A percentile compares a stretch with the other conserved stretches of the same genome.
Conservation (phyloP, 306 rosid genomes). For the Rosa chinensis region DNA sequence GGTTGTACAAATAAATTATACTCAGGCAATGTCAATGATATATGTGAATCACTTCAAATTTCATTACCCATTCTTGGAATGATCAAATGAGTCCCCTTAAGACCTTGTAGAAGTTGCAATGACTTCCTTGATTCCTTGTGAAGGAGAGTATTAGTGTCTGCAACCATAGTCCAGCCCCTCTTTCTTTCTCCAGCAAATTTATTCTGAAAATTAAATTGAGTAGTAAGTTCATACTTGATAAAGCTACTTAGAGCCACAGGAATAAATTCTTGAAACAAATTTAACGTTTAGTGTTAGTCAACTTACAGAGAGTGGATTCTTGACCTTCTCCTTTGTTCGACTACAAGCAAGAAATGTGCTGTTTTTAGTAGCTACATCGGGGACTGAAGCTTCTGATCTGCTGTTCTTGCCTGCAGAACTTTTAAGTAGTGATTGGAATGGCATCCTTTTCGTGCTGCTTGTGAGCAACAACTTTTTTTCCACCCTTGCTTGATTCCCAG, state of each 20-base stretch:
- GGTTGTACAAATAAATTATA: neutral
- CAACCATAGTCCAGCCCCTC: slow-evolving; percentile 71
- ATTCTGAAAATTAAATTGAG: slow-evolving; percentile 42
- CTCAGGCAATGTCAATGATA: neutral
- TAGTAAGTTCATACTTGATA: slow-evolving; percentile 10
- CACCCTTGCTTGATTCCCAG: slow-evolving; percentile 30
- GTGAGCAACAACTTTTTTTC: slow-evolving; percentile 26
- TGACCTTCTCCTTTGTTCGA: slow-evolving; percentile 24
- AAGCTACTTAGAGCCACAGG: slow-evolving; percentile 12
- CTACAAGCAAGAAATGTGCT: slow-evolving; percentile 24
- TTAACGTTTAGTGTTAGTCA: slow-evolving; percentile 16
- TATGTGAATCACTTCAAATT: slow-evolving; percentile 15
- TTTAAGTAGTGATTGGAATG: slow-evolving; percentile 51
- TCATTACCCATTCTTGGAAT: slow-evolving; percentile 72
- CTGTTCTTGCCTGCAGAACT: slow-evolving; percentile 34
- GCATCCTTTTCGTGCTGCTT: slow-evolving; percentile 39
- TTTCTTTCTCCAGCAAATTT: slow-evolving; percentile 28
- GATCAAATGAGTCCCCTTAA: slow-evolving; percentile 66
- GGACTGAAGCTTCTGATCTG: slow-evolving; percentile 28
- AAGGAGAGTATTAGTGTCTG: slow-evolving; percentile 68
- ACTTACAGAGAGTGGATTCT: slow-evolving; percentile 41
- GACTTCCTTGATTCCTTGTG: slow-evolving; percentile 80
- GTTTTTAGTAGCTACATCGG: slow-evolving; percentile 39
- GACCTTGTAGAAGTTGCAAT: slow-evolving; percentile 78
- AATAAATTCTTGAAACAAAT: slow-evolving; percentile 19